phyloP scores from a whole-genome alignment of 176 grass and related monocot genomes.

The Oryza glaberrima region DNA sequence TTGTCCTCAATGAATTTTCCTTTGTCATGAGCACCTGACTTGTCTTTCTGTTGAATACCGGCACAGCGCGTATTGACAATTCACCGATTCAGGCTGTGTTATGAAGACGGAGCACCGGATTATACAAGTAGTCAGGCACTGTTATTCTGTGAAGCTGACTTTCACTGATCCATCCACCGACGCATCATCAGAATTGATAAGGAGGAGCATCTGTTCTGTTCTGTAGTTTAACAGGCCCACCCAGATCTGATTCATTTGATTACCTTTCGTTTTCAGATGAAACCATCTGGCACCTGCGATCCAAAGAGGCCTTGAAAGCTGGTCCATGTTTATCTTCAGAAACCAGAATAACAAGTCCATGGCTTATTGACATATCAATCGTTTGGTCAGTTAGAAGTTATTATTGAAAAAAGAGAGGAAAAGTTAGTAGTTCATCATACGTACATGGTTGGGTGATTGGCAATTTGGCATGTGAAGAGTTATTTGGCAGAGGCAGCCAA shows the following conservation, averaged over 20 bases:
- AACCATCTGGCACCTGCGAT: background rate
- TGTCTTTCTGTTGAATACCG: background rate
- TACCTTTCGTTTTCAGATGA: background rate
- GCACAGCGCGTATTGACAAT: background rate
- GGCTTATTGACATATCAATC: no score
- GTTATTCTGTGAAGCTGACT: background rate
- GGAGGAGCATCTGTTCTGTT: background rate
- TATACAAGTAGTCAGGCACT: background rate
- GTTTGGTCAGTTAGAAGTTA: no score
- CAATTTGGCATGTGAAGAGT: no score
- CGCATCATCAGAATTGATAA: background rate
- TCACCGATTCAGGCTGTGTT: background rate
- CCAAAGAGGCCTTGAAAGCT: background rate
- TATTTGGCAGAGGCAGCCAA: no score
- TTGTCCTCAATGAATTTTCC: background rate
- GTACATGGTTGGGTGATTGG: no score
- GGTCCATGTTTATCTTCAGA: no score
- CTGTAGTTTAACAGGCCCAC: no score
- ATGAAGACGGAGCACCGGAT: background rate
- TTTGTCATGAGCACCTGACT: no score
- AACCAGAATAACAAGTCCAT: no score
- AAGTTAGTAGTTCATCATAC: no score
- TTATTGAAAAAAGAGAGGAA: no score
- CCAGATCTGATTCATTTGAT: background rate
- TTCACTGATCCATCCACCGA: background rate